Evolutionary conservation across 2,329 filamentous ascomycete species (phyloP).

Genomic region (Ophiostoma piceae): DNA sequence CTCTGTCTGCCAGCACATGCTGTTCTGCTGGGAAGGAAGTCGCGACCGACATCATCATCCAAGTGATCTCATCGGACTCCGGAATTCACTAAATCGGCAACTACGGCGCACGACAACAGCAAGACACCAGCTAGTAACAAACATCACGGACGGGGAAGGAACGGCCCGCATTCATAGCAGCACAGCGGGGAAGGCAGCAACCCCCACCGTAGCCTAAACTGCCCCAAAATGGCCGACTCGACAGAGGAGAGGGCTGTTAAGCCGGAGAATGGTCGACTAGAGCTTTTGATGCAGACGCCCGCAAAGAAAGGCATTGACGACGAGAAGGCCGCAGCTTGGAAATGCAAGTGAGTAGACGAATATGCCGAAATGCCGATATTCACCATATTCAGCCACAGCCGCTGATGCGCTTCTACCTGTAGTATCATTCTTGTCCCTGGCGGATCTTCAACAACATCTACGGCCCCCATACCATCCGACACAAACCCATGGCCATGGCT

Average conservation of each 20-base stretch:
- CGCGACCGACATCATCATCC: not conserved
- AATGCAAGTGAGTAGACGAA: not conserved
- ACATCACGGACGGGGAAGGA: not conserved
- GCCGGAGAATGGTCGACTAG: not conserved
- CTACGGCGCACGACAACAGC: not conserved
- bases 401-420: not conserved
- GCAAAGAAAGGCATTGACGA: not conserved
- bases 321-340: not conserved
- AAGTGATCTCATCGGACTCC: not conserved
- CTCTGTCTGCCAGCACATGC: not conserved
- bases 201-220: not conserved
- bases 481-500: slow-evolving; percentile 3
- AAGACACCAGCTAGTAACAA: not conserved
- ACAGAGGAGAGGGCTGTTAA: not conserved
- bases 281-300: not conserved
- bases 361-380: not conserved
- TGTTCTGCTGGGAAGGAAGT: not conserved
- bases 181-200: not conserved
- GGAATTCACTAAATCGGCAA: not conserved
- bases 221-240: not conserved
- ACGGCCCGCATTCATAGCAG: not conserved
- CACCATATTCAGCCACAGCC: not conserved
- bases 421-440: slow-evolving; percentile 9
- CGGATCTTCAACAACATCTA: not conserved
- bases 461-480: not conserved